Base-by-base conservation (phyloP, 495 filamentous ascomycete genomes). In the Niebla homalea region DNA sequence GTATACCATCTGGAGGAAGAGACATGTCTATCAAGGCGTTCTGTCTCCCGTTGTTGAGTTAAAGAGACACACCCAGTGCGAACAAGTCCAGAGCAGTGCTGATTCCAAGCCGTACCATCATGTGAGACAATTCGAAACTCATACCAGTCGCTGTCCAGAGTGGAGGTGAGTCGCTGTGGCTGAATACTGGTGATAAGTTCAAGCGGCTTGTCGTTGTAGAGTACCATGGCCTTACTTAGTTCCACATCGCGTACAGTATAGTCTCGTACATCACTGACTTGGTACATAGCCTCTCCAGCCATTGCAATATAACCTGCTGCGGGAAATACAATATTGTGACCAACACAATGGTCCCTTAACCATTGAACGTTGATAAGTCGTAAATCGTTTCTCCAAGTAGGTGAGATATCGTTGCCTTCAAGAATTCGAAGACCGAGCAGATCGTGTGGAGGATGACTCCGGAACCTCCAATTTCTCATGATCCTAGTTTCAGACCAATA, bases 81-180 rank as follows among this genome's bases (percentile, higher is more conserved):
- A 5, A 63, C 60, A 22, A 58, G 48, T 7, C 65, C 67, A 16
- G 50, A 29, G 25, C 64, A 69, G 51, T 67, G 65, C 39, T 61
- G 64, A 5, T 22, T 63, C 67, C 68, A 69, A 3, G 29, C 32
- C 38, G 45, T 36, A 2, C 60, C 60, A 32, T 60, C 60, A 36
- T 60, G 47, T 5, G 63, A 64, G 5, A 55, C 47, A 36, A 70
- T 52, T 7, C 46, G 45, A 50, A 72, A 70, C 23, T 64, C 58
- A 40, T 53, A 69, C 61, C 59, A 68, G 14, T 61, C n/a, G 23
- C 52, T 58, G 43, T 68, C 57, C 3, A 59, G 38, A 0, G 55
- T 43, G 18, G 50, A 46, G 0, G 64, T 68, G 7, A 67, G 47
- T 0, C 48, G 43, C 18, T 56, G 52, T 2, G 23, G 62, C 0